Percentiles rank a stretch among this genome's conserved stretches.
These are phyloP conservation scores for Saccharum hybrid DNA, from an alignment of 202 grass and related monocot species.

Conservation along the genomic window DNA sequence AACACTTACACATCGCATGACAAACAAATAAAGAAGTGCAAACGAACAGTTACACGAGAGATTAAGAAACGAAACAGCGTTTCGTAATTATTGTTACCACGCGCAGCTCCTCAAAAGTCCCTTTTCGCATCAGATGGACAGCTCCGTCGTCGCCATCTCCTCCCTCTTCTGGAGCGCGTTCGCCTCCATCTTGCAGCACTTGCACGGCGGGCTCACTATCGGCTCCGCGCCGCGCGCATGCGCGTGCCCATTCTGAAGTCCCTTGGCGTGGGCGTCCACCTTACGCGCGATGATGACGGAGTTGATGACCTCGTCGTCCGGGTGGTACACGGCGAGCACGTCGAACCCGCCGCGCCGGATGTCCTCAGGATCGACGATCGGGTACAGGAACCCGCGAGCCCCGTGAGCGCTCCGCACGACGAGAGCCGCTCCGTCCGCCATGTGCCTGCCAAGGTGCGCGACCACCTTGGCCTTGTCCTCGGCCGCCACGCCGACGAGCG, in stretches of 20 bases:
- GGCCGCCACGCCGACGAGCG: constrained; percentile 69
- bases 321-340: constrained; percentile 73
- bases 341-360: constrained; percentile 63
- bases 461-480: constrained; percentile 71
- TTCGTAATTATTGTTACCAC: not conserved
- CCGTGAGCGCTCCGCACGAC: constrained; percentile 82
- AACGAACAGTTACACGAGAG: not conserved
- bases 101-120: not conserved
- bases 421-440: constrained; percentile 65
- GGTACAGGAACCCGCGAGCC: constrained; percentile 80
- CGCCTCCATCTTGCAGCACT: constrained; percentile 65
- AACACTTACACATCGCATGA: not conserved
- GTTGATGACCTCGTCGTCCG: constrained; percentile 78
- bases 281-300: constrained; percentile 82
- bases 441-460: constrained; percentile 62
- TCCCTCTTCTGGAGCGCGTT: constrained; percentile 47
- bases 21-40: not conserved
- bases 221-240: constrained; percentile 16
- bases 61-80: not conserved
- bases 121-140: constrained; percentile 40
- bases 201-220: constrained; percentile 56
- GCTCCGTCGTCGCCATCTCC: constrained; percentile 49
- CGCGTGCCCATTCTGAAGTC: not conserved
- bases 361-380: constrained; percentile 64
- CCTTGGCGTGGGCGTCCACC: not conserved